Percentiles rank a stretch among this genome's conserved stretches.
Evolutionary conservation across 1,284 basidiomycete genomes (phyloP).

Genomic region (Sphaerobolus stellatus): DNA sequence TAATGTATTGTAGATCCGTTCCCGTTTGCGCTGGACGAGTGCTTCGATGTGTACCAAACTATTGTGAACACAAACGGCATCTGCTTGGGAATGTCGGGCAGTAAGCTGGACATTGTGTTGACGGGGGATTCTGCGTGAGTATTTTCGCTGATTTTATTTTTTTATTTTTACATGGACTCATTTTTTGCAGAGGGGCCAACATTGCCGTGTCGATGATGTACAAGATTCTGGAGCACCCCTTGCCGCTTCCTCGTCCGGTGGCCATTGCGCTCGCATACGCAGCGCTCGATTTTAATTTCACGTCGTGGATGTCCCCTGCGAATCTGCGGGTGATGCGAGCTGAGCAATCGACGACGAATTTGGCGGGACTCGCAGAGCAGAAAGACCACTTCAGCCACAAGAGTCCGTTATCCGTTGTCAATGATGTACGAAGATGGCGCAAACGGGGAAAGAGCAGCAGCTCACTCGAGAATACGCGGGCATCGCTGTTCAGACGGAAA

Average conservation of each 20-base stretch:
- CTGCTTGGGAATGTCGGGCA: conserved; percentile 83
- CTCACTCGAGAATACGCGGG: conserved; percentile 35
- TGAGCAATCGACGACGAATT: conserved; percentile 77
- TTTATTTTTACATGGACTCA: conserved; percentile 6
- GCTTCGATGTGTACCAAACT: conserved; percentile 85
- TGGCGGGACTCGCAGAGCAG: conserved; percentile 69
- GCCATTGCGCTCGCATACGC: conserved; percentile 83
- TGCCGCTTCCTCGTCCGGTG: conserved; percentile 58
- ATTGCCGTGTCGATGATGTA: conserved; percentile 81
- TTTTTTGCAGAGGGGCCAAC: conserved; percentile 69
- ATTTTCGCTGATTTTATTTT: conserved; percentile 4
- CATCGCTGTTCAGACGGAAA: conserved; percentile 33
- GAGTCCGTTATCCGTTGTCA: conserved; percentile 86
- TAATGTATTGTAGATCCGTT: conserved; percentile 72
- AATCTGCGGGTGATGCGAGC: conserved; percentile 79
- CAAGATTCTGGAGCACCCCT: conserved; percentile 74
- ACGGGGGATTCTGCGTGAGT: conserved; percentile 92
- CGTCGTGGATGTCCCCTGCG: conserved; percentile 93
- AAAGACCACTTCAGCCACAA: conserved; percentile 88
- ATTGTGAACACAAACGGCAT: conserved; percentile 79
- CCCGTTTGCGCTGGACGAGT: conserved; percentile 93
- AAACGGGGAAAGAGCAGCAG: conserved; percentile 38
- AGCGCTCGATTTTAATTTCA: conserved; percentile 94
- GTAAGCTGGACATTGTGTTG: conserved; percentile 71
- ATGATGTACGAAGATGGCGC: conserved; percentile 42